Base-by-base conservation (phyloP, 331 rosid genomes). In the Arachis monticola region DNA sequence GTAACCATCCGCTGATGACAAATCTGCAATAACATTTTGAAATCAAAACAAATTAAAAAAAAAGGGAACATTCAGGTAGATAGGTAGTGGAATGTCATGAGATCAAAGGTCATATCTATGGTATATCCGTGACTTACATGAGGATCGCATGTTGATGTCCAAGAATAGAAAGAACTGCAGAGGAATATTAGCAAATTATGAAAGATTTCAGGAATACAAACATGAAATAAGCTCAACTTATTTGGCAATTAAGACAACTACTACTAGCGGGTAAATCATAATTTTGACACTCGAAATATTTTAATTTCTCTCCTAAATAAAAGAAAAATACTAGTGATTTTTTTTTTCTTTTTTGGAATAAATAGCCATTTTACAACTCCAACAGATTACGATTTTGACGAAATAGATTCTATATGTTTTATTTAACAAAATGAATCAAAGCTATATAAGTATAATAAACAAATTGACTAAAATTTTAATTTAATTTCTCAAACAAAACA, bases 1-100 rank as follows among this genome's bases (percentile, higher is more conserved):
- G 85, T 63, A 93, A 74, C 98, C 98, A 93, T 67, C 98, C 98
- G 68, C 88, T 85, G 58, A 93, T 22, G 65, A 93, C 85, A 81
- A 93, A 90, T 84, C 98, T 93, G 96, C 81, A 87, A 74, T 40
- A 69, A 77, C 47, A 69, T 67, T 69, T 66, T 7, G 64, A n/a
- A 40, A 41, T 83, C 77, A 72, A 55, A 83, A 60, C 64, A 10
- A 32, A 35, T 35, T 1, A 35, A 64, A 13, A 40, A 12, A 46
- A 75, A 64, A 57, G 31, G 9, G 41, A 70, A 46, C 41, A 9
- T 69, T 38, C 62, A 40, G 40, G 40, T 30, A 69, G 48, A 71
- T 30, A 69, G 41, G 65, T 2, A 46, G 42, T 50, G 11, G 6
- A 35, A 17, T 17, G 22, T 17, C 6, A 61, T 5, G 11, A 27